A percentile compares a stretch with the other conserved stretches of the same genome.
phyloP scores from a whole-genome alignment of 371 early-diverging fungal species.

The Mucor velutinosus region DNA sequence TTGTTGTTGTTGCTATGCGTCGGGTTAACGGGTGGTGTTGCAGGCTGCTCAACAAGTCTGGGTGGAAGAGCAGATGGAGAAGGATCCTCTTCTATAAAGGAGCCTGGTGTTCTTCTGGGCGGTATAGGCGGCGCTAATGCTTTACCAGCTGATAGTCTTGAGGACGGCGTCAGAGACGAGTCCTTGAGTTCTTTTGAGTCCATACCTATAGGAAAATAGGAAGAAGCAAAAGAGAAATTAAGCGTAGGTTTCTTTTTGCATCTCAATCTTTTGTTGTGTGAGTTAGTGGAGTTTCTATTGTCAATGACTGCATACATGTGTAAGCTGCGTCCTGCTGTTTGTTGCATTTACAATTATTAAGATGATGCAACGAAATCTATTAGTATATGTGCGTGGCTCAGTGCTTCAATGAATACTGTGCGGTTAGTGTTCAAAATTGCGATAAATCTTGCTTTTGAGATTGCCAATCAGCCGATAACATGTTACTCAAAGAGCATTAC shows the following conservation, averaged over 20 bases:
- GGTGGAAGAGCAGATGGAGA: slow-evolving; percentile 2
- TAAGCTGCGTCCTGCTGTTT: background rate
- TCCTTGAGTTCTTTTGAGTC: background rate
- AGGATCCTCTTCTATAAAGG: slow-evolving; percentile 6
- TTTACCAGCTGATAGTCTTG: background rate
- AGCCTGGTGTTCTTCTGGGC: background rate
- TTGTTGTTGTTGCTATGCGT: background rate
- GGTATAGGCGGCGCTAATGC: background rate
- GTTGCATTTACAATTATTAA: background rate
- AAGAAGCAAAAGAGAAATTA: background rate
- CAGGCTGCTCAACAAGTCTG: slow-evolving; percentile 1
- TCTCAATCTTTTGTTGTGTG: background rate
- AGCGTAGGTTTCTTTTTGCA: background rate
- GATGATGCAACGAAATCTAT: background rate
- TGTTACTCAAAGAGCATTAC: background rate
- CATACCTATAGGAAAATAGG: slow-evolving; percentile 12
- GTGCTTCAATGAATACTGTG: background rate
- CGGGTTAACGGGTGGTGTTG: background rate
- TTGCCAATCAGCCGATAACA: background rate
- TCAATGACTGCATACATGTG: background rate
- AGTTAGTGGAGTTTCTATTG: background rate
- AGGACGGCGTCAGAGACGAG: background rate
- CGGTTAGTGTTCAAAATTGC: background rate
- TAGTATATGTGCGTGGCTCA: background rate
- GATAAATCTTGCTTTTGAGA: background rate